A percentile compares a stretch with the other conserved stretches of the same genome.
Evolutionary conservation across 306 rosid species (phyloP).

Genomic region (Citrullus mucosospermus): DNA sequence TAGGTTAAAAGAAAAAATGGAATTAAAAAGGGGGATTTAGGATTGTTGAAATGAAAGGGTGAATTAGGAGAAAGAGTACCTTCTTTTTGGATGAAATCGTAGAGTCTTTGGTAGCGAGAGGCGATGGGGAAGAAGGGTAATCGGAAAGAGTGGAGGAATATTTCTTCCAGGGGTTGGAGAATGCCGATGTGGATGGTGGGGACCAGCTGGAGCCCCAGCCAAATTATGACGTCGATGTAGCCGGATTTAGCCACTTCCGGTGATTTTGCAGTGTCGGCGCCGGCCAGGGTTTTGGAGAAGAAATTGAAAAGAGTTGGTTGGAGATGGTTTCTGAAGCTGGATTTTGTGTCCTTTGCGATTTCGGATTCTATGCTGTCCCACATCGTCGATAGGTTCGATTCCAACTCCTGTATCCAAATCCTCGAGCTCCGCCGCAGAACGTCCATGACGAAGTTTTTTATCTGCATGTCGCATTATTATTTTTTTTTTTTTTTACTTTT

Average conservation of each 20-base stretch:
- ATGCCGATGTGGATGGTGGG: slow-evolving; percentile 50
- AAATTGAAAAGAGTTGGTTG: slow-evolving; percentile 49
- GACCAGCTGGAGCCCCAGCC: slow-evolving; percentile 80
- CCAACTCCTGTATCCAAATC: slow-evolving; percentile 48
- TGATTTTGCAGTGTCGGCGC: slow-evolving; percentile 53
- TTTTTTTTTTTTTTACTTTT: too few species aligned
- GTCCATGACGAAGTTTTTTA: slow-evolving; percentile 42
- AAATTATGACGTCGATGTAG: slow-evolving; percentile 34
- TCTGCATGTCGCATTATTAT: slow-evolving; percentile 17
- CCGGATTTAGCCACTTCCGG: slow-evolving; percentile 47
- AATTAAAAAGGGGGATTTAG: too few species aligned
- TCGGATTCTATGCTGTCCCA: slow-evolving; percentile 50
- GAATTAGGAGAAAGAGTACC: slow-evolving; percentile 19
- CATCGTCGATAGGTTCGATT: slow-evolving; percentile 28
- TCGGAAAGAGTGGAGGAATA: slow-evolving; percentile 69
- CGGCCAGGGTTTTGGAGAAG: slow-evolving; percentile 40
- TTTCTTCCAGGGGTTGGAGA: slow-evolving; percentile 77
- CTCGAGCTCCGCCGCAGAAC: slow-evolving; percentile 52
- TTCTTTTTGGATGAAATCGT: slow-evolving; percentile 36
- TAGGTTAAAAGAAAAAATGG: too few species aligned
- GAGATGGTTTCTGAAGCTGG: slow-evolving; percentile 22
- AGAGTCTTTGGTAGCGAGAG: slow-evolving; percentile 48
- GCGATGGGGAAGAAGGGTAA: slow-evolving; percentile 60
- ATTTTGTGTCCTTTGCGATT: slow-evolving; percentile 21
- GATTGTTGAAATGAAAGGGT: too few species aligned